Evolutionary conservation across 2,329 filamentous ascomycete species (phyloP), one percentile per base, ranked within the genome.

Genomic region (Pyrenochaeta sp.): DNA sequence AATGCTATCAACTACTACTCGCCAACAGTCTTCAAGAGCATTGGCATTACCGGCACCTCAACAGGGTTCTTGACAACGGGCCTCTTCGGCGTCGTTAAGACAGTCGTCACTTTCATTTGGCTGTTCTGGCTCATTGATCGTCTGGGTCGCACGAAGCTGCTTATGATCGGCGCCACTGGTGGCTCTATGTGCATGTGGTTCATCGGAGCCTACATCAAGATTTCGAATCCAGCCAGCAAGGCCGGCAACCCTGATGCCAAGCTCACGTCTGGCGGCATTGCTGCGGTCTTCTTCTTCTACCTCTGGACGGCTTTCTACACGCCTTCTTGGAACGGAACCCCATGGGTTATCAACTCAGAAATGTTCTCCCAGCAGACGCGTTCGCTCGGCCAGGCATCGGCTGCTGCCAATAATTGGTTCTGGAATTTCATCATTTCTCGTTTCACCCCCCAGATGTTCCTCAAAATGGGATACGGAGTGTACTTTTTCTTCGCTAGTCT

Each of bases 31-130:
- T 91, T 92, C 81, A 84, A 83, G 59, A 85, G 83, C 12, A 85
- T 91, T 40, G 88, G 89, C 13, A 79, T 91, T 13, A 82, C 77
- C 0, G 85, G 86, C 5, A 86, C 84, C 25, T 89, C 84, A 52
- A 84, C 83, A 4, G 82, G 83, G 12, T 82, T 90, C 61, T 78
- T 90, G 36, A 91, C 90, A 0, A 93, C 90, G 0, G 91, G 91
- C 25, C 86, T 93, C 61, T 93, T 91, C 66, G 91, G 90, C 48
- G 87, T 92, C 1, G 88, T 93, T 71, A 92, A 92, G 81, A 91
- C 89, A 0, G 77, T 83, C 0, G 77, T 90, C 40, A 91, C 90
- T 0, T 74, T 92, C 30, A 58, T 92, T 60, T 92, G 89, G 87
- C 81, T 91, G 13, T 79, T 91, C 58, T 86, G 85, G 72, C 82